phyloP scores from a whole-genome alignment of 2,329 filamentous ascomycete genomes.

The Aspergillus floridensis region DNA sequence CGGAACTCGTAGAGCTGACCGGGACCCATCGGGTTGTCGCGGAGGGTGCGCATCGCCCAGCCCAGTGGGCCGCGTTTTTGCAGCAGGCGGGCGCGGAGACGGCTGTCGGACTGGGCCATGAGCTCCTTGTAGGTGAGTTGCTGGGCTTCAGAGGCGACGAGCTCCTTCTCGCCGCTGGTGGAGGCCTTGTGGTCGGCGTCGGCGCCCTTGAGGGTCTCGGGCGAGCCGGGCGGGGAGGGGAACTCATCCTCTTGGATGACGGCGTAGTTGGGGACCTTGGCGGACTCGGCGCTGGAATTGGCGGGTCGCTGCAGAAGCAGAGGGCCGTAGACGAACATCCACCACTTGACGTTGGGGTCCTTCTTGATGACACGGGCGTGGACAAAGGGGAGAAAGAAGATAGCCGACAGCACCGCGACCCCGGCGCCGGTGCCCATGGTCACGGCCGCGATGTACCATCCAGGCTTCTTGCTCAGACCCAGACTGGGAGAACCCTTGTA shows the following conservation, averaged over 20 bases:
- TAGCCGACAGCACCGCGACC: slow-evolving; percentile 56
- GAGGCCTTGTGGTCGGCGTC: slow-evolving; percentile 46
- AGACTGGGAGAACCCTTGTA: slow-evolving; percentile 76
- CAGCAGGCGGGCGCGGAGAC: slow-evolving; percentile 62
- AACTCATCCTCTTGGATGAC: slow-evolving; percentile 63
- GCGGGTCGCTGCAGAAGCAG: slow-evolving; percentile 61
- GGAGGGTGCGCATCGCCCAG: slow-evolving; percentile 77
- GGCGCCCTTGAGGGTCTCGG: slow-evolving; percentile 36
- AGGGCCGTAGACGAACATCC: slow-evolving; percentile 61
- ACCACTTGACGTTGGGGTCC: slow-evolving; percentile 64
- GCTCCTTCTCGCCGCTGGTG: slow-evolving; percentile 35
- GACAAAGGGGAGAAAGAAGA: slow-evolving; percentile 74
- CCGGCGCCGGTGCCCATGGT: slow-evolving; percentile 63
- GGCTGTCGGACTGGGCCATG: slow-evolving; percentile 55
- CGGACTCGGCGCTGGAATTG: slow-evolving; percentile 52
- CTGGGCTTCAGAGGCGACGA: slow-evolving; percentile 49
- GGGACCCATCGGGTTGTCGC: slow-evolving; percentile 68
- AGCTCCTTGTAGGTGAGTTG: slow-evolving; percentile 63
- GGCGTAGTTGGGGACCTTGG: slow-evolving; percentile 70
- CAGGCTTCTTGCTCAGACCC: slow-evolving; percentile 58
- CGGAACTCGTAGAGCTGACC: slow-evolving; percentile 71
- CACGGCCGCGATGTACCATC: slow-evolving; percentile 65
- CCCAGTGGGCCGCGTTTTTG: slow-evolving; percentile 66
- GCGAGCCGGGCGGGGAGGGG: neutral
- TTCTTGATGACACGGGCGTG: slow-evolving; percentile 66